A percentile compares a stretch with the other conserved stretches of the same genome.
These are phyloP conservation scores for Claviceps sp. DNA, from an alignment of 2,329 filamentous ascomycete species.

Conservation along the genomic window DNA sequence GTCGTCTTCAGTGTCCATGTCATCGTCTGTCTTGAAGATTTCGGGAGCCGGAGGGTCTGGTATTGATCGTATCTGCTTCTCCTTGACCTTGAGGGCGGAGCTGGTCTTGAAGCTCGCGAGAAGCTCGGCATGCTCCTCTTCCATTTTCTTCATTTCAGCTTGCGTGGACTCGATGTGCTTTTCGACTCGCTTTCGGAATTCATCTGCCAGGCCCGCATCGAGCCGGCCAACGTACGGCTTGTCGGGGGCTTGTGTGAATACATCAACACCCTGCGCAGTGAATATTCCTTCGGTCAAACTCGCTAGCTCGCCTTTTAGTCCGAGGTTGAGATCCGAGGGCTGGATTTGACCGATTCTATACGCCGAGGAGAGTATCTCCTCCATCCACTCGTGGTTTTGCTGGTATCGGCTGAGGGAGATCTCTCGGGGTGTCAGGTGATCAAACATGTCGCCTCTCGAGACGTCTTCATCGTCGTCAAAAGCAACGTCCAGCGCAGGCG, in stretches of 20 bases:
- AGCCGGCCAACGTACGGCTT: constrained; percentile 51
- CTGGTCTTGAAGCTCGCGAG: constrained; percentile 63
- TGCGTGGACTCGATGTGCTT: constrained; percentile 61
- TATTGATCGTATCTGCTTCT: constrained; percentile 59
- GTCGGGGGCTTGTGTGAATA: constrained; percentile 30
- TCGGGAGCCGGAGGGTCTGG: constrained; percentile 47
- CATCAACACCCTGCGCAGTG: constrained; percentile 45
- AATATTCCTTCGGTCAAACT: constrained; percentile 77
- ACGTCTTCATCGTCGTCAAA: constrained; percentile 87
- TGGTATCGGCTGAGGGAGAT: constrained; percentile 78
- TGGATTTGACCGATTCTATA: constrained; percentile 77
- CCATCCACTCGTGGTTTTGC: constrained; percentile 98
- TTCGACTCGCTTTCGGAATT: constrained; percentile 68
- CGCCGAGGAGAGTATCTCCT: constrained; percentile 84
- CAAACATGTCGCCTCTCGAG: constrained; percentile 75
- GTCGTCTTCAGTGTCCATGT: constrained; percentile 37
- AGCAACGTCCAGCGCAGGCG: constrained; percentile 26
- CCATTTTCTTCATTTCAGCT: constrained; percentile 74
- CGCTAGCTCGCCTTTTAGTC: constrained; percentile 70
- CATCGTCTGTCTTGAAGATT: constrained; percentile 49
- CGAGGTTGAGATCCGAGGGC: constrained; percentile 76
- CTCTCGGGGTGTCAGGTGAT: constrained; percentile 77
- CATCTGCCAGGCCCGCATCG: constrained; percentile 62
- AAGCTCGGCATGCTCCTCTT: constrained; percentile 60
- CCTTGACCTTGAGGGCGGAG: constrained; percentile 57